phyloP scores from a whole-genome alignment of 1,139 yeast genomes.

The Yarrowia galli region DNA sequence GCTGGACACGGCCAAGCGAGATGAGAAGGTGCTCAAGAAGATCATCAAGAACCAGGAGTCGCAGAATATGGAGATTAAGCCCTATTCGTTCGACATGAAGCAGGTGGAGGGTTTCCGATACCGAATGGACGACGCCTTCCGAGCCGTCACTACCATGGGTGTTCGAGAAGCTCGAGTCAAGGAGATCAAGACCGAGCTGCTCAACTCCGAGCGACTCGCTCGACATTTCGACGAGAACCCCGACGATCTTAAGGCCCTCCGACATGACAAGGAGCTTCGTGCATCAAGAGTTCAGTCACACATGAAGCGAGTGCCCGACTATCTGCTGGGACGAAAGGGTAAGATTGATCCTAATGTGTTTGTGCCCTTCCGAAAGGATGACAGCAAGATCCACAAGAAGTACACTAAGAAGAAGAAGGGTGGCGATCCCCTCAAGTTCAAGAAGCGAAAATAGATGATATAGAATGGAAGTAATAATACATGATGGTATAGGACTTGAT shows the following conservation, averaged over 20 bases:
- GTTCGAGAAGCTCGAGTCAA: constrained; percentile 92
- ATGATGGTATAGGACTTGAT: too few species aligned
- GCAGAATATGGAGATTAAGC: constrained; percentile 57
- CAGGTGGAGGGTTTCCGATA: constrained; percentile 97
- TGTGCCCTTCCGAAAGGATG: constrained; percentile 34
- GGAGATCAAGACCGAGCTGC: constrained; percentile 86
- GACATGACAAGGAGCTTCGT: constrained; percentile 91
- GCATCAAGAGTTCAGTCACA: constrained; percentile 84
- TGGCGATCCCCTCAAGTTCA: constrained; percentile 32
- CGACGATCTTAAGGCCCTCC: constrained; percentile 84
- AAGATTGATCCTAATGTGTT: constrained; percentile 21
- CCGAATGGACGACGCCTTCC: constrained; percentile 95
- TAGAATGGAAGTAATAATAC: constrained; percentile 3
- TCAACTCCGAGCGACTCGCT: constrained; percentile 87
- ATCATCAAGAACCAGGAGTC: constrained; percentile 74
- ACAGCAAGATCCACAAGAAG: constrained; percentile 24
- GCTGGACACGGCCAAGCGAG: constrained; percentile 73
- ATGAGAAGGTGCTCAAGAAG: constrained; percentile 81
- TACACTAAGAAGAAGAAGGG: constrained; percentile 32
- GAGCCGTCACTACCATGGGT: constrained; percentile 90
- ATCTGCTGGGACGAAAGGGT: constrained; percentile 57
- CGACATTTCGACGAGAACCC: constrained; percentile 98
- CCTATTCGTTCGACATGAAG: constrained; percentile 88
- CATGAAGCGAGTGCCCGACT: constrained; percentile 90
- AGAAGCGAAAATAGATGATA: constrained; percentile 36